These are phyloP conservation scores for Caulochytrium protostelioides DNA, from an alignment of 371 early-diverging fungal genomes.

Conservation along the genomic window DNA sequence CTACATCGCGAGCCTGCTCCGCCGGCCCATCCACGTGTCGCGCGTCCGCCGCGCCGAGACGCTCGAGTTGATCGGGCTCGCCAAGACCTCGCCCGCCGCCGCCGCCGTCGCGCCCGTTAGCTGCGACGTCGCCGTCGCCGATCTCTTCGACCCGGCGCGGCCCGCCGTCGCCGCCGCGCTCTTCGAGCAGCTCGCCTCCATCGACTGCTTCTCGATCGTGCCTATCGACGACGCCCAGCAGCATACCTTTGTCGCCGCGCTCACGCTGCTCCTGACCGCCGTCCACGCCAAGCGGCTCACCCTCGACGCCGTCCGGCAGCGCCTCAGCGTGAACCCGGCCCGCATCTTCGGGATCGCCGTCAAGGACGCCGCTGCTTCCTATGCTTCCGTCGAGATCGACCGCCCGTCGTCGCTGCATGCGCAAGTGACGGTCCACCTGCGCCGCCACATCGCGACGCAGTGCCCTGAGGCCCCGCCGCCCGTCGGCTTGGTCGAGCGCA, in stretches of 20 bases:
- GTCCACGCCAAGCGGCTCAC: constrained; percentile 55
- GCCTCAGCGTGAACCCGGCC: constrained; percentile 60
- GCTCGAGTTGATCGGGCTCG: constrained; percentile 54
- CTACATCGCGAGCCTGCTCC: constrained; percentile 57
- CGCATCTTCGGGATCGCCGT: constrained; percentile 78
- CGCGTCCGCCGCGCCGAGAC: constrained; percentile 55
- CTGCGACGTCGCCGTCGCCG: constrained; percentile 71
- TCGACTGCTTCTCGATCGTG: constrained; percentile 72
- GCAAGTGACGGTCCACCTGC: no score
- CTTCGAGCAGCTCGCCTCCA: constrained; percentile 52
- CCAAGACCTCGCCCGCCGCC: constrained; percentile 66
- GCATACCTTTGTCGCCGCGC: constrained; percentile 33
- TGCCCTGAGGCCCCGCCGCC: no score
- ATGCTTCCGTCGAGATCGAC: constrained; percentile 65
- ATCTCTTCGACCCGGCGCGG: constrained; percentile 37
- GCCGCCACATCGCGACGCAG: no score
- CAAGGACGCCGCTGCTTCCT: no score
- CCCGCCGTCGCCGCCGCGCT: constrained; percentile 35
- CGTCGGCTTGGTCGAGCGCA: constrained; percentile 59
- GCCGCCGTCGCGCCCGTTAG: no score
- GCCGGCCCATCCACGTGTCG: constrained; percentile 65
- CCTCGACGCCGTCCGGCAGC: constrained; percentile 48
- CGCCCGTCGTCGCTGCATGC: no score
- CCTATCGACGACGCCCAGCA: constrained; percentile 18
- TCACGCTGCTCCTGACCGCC: constrained; percentile 63